Base-by-base conservation (phyloP, 2,329 filamentous ascomycete genomes). In the Botrytis fabae region DNA sequence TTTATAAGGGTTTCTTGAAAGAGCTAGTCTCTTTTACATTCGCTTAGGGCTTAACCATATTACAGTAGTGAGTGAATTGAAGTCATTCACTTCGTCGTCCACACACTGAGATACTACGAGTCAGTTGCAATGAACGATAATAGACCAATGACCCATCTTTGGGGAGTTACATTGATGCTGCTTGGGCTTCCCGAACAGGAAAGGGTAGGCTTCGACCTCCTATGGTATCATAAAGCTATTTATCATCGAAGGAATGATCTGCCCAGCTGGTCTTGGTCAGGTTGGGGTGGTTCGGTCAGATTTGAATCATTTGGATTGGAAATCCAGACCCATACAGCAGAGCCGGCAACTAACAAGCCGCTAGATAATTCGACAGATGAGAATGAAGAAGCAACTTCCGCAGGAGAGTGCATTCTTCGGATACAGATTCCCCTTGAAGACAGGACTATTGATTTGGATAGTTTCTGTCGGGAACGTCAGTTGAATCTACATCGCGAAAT, bases 341-440 rank as follows among this genome's bases (percentile, higher is more conserved):
- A 25, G 0, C 8, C 6, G 46, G 10, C 9, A 14, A 22, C 22
- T 14, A 25, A n/a, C 46, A 25, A 51, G 46, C 10, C 22, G 22
- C 22, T 51, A 3, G 22, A 25, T 0, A 2, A 25, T 0, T n/a
- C 10, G 2, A n/a, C 1, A n/a, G 1, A 51, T n/a, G 22, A 14
- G 22, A 14, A 14, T 5, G 48, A 51, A 51, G 1, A 1, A 51
- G 4, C 2, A 10, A 51, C 48, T 51, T 51, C 48, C 10, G 10
- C 22, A 51, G 48, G 2, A 22, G 8, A 12, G 46, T 22, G 46
- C 4, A 7, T n/a, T 6, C 10, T 12, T n/a, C 48, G 22, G 4
- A 51, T n/a, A 12, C 48, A 51, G 1, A 51, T 51, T 4, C 4
- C 48, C 1, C 22, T 51, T 14, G 10, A 51, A 0, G 48, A n/a